These are phyloP conservation scores for Debaryomyces coudertii DNA, from an alignment of 1,139 yeast genomes.

Conservation along the genomic window DNA sequence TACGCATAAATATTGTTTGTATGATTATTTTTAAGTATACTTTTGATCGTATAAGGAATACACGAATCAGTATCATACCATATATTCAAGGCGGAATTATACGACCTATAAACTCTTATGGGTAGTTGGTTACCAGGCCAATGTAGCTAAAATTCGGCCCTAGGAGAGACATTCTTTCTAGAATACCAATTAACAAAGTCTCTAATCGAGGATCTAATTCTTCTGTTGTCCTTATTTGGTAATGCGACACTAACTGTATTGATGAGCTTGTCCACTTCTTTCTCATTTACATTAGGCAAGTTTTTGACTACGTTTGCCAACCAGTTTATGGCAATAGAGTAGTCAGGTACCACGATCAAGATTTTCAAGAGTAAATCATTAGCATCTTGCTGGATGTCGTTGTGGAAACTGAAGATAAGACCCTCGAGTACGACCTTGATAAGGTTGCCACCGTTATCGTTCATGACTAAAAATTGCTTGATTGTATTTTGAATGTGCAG, in stretches of 20 bases:
- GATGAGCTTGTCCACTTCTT: slow-evolving; percentile 66
- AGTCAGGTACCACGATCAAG: slow-evolving; percentile 53
- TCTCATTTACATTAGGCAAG: slow-evolving; percentile 66
- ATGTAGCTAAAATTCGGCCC: slow-evolving; percentile 33
- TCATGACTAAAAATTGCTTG: slow-evolving; percentile 36
- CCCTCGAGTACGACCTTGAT: slow-evolving; percentile 63
- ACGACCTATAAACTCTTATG: slow-evolving; percentile 3
- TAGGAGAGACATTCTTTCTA: slow-evolving; percentile 69
- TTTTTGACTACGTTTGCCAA: slow-evolving; percentile 54
- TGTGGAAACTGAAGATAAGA: slow-evolving; percentile 69
- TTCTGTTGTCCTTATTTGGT: slow-evolving; percentile 69
- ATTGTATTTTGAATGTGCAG: slow-evolving; percentile 53
- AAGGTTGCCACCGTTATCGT: slow-evolving; percentile 61
- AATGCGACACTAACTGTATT: slow-evolving; percentile 62
- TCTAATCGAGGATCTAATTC: slow-evolving; percentile 68
- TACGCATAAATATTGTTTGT: neutral
- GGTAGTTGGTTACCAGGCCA: neutral
- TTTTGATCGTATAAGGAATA: neutral
- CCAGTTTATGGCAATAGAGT: slow-evolving; percentile 58
- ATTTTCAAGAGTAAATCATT: slow-evolving; percentile 72
- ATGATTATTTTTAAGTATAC: neutral
- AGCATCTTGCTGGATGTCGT: slow-evolving; percentile 73
- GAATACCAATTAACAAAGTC: slow-evolving; percentile 85
- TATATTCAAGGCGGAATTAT: neutral
- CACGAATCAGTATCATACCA: neutral